These are phyloP conservation scores for Boletus sp. DNA, from an alignment of 768 basidiomycete genomes.

Conservation along the genomic window DNA sequence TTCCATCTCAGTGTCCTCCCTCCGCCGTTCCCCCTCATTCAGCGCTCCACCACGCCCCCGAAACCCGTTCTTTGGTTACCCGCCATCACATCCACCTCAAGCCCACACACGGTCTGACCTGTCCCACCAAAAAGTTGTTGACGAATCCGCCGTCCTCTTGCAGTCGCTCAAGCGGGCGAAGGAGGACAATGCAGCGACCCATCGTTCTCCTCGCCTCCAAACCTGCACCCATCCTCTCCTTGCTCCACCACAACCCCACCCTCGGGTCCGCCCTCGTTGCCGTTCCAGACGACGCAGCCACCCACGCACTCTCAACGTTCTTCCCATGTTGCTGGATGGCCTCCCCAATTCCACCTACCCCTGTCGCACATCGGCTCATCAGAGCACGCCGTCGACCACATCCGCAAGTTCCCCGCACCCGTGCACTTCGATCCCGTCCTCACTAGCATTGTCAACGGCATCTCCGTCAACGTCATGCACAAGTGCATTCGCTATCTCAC, in stretches of 20 bases:
- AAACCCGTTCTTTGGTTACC: too few species aligned
- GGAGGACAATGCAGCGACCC: too few species aligned
- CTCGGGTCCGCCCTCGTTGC: constrained; percentile 49
- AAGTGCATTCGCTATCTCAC: constrained; percentile 80
- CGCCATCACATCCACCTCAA: too few species aligned
- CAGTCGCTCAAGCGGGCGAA: too few species aligned
- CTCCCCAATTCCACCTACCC: constrained; percentile 52
- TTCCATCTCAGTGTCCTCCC: not conserved
- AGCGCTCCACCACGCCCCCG: not conserved
- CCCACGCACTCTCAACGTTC: constrained; percentile 51
- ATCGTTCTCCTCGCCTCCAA: constrained; percentile 10
- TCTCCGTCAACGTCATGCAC: constrained; percentile 64
- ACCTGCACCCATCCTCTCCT: constrained; percentile 17
- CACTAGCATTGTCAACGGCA: constrained; percentile 63
- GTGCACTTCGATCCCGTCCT: constrained; percentile 70
- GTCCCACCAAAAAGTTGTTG: too few species aligned
- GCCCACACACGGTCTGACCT: too few species aligned
- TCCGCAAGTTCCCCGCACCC: constrained; percentile 53
- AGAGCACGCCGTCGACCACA: constrained; percentile 47
- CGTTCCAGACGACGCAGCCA: constrained; percentile 37
- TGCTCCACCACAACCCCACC: constrained; percentile 42
- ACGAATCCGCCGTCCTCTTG: too few species aligned
- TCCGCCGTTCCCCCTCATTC: not conserved
- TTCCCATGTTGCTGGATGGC: constrained; percentile 76
- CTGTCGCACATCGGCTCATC: constrained; percentile 54